Base-by-base conservation (phyloP, 257 asterid species). In the Solanum chmielewskii region DNA sequence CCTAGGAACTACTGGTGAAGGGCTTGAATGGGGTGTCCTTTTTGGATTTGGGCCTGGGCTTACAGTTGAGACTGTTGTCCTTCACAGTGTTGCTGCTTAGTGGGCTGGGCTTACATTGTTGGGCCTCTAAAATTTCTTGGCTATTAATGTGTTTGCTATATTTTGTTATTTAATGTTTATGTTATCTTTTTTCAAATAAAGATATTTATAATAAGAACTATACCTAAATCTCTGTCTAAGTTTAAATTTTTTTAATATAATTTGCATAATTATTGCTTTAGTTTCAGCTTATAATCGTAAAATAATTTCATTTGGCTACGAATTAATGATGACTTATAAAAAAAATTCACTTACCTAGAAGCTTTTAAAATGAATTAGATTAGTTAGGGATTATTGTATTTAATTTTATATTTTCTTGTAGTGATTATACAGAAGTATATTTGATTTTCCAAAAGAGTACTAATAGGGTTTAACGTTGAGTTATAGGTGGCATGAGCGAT, bases 11-110 rank as follows among this genome's bases (percentile, higher is more conserved):
- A 93, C 95, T 7, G 98, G 98, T 0, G 98, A 93, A 86, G 97
- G 98, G 90, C 86, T 92, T 15, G 95, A 94, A 2, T 93, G 96
- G 95, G 98, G 96, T 11, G 96, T 93, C 20, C 90, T 93, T 45
- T 92, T 93, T 18, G 96, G 96, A 71, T 94, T 94, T 86, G 98
- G 98, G 86, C 95, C 97, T 60, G 98, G 98, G 20, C 93, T 94
- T 39, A 94, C 95, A 2, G 95, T 94, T 41, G 98, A 94, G 91
- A 92, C 96, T 1, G 94, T 93, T 62, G 95, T 94, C 44, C 92
- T 95, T 14, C 98, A 91, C 20, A 93, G 98, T 27, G 87, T 91
- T 56, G 77, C 94, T 0, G 75, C 87, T 87, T 86, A 88, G 27
- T 85, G 39, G 69, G 45, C 1, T 49, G 69, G 45, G 18, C 68